Conservation (phyloP, 2,329 filamentous ascomycete genomes). For the Plenodomus biglobosus region DNA sequence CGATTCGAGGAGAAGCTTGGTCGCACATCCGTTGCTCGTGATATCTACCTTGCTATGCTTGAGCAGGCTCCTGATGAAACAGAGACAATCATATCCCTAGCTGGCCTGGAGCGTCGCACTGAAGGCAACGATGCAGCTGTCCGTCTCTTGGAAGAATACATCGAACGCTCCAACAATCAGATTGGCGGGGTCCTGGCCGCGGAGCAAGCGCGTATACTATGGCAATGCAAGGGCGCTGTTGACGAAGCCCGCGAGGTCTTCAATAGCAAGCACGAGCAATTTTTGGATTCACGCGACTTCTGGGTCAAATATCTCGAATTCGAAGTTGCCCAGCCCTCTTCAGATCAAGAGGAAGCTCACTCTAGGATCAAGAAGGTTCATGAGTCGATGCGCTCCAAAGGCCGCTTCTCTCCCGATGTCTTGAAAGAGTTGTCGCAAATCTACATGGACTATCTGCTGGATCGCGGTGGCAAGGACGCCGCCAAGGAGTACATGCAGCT, state of each 20-base stretch:
- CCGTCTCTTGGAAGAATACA: slow-evolving; percentile 76
- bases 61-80: slow-evolving; percentile 75
- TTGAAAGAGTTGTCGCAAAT: slow-evolving; percentile 74
- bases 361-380: slow-evolving; percentile 80
- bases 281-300: slow-evolving; percentile 81
- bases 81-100: slow-evolving; percentile 84
- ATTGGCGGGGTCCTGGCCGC: slow-evolving; percentile 85
- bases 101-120: slow-evolving; percentile 82
- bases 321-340: slow-evolving; percentile 80
- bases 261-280: slow-evolving; percentile 78
- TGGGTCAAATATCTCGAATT: slow-evolving; percentile 90
- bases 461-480: slow-evolving; percentile 76
- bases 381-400: slow-evolving; percentile 72
- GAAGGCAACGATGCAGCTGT: slow-evolving; percentile 82
- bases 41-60: slow-evolving; percentile 81
- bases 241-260: slow-evolving; percentile 84
- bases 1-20: slow-evolving; percentile 89
- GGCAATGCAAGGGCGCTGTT: slow-evolving; percentile 80
- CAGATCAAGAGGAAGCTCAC: slow-evolving; percentile 63
- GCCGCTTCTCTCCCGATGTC: slow-evolving; percentile 64
- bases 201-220: slow-evolving; percentile 83
- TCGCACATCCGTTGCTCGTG: slow-evolving; percentile 74
- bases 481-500: slow-evolving; percentile 84
- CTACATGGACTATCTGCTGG: slow-evolving; percentile 83
- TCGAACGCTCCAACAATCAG: slow-evolving; percentile 71